Conservation (phyloP, 805 yeast species). For the Wickerhamomyces queroliae region DNA sequence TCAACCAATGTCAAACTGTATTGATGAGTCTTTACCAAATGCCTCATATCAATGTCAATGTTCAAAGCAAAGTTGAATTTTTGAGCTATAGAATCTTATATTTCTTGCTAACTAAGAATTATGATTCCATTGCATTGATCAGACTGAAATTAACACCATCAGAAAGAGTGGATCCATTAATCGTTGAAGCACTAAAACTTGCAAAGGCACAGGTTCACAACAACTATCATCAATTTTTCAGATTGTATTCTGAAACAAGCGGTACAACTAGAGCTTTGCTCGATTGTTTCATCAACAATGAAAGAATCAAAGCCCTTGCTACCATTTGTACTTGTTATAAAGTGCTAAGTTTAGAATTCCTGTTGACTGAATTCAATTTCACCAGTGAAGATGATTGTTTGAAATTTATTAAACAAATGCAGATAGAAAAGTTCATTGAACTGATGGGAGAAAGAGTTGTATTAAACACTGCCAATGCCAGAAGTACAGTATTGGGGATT, state of each 20-base stretch:
- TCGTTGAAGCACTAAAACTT: slow-evolving; percentile 23
- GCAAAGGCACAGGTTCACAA: slow-evolving; percentile 27
- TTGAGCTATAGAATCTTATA: slow-evolving; percentile 69
- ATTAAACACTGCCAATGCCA: slow-evolving; percentile 30
- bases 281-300: slow-evolving; percentile 49
- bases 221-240: slow-evolving; percentile 52
- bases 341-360: slow-evolving; percentile 33
- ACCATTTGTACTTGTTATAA: slow-evolving; percentile 53
- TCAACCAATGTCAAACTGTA: slow-evolving; percentile 90
- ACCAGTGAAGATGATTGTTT: slow-evolving; percentile 29
- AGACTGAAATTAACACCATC: slow-evolving; percentile 39
- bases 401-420: slow-evolving; percentile 36
- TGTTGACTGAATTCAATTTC: slow-evolving; percentile 36
- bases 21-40: slow-evolving; percentile 54
- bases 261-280: slow-evolving; percentile 40
- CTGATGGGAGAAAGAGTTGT: slow-evolving; percentile 24
- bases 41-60: slow-evolving; percentile 28
- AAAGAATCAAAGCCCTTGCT: slow-evolving; percentile 50
- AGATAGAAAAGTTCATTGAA: slow-evolving; percentile 29
- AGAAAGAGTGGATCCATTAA: slow-evolving; percentile 13
- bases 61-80: slow-evolving; percentile 56
- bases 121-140: slow-evolving; percentile 22
- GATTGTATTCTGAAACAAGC: slow-evolving; percentile 31
- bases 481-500: slow-evolving; percentile 29
- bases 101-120: slow-evolving; percentile 66